phyloP scores from a whole-genome alignment of 2,329 filamentous ascomycete genomes.

The Camillea tinctor region DNA sequence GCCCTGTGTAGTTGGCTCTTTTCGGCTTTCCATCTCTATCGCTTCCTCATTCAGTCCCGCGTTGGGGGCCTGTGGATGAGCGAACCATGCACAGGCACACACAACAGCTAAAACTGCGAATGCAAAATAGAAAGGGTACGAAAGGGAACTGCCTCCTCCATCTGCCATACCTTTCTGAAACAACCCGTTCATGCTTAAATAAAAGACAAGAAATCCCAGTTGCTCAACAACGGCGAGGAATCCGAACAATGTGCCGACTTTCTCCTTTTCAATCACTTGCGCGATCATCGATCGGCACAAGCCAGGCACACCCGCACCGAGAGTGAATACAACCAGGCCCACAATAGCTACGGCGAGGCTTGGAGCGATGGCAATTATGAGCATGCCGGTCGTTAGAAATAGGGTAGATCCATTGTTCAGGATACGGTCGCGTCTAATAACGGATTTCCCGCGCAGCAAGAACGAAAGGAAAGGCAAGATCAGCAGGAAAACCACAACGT shows the following conservation, averaged over 20 bases:
- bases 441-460: not conserved
- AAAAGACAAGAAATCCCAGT: constrained; percentile 1
- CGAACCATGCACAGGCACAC: constrained; percentile 1
- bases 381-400: not conserved
- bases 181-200: not conserved
- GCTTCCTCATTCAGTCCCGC: not conserved
- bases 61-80: not conserved
- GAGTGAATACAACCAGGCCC: constrained; percentile 1
- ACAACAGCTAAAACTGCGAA: not conserved
- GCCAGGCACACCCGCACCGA: not conserved
- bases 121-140: constrained; percentile 3
- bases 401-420: not conserved
- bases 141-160: not conserved
- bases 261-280: not conserved
- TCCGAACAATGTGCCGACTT: constrained; percentile 3
- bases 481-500: not conserved
- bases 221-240: constrained; percentile 6
- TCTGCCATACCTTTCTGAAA: not conserved
- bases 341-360: not conserved
- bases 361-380: not conserved
- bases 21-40: not conserved
- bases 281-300: constrained; percentile 1
- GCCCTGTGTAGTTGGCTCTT: not conserved
- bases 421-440: not conserved
- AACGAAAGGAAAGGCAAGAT: not conserved